Evolutionary conservation across 208 protist species (phyloP).

Genomic region (Crithidia bombi): DNA sequence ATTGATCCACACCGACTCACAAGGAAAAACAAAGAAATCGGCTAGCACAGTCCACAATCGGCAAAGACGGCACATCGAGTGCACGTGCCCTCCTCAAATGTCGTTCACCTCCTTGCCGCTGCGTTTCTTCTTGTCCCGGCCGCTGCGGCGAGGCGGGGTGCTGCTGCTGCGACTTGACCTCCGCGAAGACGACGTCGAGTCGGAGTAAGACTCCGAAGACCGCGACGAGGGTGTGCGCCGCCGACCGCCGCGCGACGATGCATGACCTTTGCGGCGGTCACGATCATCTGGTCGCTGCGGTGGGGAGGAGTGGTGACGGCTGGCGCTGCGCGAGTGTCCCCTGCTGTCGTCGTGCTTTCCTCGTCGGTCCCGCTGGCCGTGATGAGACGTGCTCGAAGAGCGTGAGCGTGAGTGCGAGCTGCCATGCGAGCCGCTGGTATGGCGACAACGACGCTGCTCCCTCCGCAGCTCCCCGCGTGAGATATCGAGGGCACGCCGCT

Average conservation of each 20-base stretch:
- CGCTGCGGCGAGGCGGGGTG: slow-evolving; percentile 15
- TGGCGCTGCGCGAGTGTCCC: slow-evolving; percentile 1
- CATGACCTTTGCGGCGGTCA: slow-evolving; percentile 6
- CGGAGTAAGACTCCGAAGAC: slow-evolving; percentile 6
- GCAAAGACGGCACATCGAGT: background rate
- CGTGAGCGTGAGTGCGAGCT: background rate
- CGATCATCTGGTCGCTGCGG: background rate
- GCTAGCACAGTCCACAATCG: background rate
- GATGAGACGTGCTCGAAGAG: background rate
- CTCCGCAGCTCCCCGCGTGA: slow-evolving; percentile 9
- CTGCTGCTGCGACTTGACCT: background rate
- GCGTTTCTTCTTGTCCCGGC: slow-evolving; percentile 9
- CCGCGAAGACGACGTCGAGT: background rate
- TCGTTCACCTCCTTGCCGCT: slow-evolving; percentile 3
- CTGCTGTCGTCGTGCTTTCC: slow-evolving; percentile 8
- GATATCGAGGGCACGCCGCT: background rate
- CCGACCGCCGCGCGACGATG: slow-evolving; percentile 6
- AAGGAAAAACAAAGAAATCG: background rate
- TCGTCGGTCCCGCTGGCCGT: slow-evolving; percentile 4
- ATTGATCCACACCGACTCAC: too few species aligned
- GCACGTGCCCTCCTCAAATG: slow-evolving; percentile 7
- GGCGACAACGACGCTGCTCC: background rate
- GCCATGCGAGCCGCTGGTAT: background rate
- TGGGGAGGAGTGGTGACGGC: slow-evolving; percentile 8
- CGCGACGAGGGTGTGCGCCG: slow-evolving; percentile 13